Conservation (phyloP, 2,329 filamentous ascomycete species). For the Venturia pyrina region DNA sequence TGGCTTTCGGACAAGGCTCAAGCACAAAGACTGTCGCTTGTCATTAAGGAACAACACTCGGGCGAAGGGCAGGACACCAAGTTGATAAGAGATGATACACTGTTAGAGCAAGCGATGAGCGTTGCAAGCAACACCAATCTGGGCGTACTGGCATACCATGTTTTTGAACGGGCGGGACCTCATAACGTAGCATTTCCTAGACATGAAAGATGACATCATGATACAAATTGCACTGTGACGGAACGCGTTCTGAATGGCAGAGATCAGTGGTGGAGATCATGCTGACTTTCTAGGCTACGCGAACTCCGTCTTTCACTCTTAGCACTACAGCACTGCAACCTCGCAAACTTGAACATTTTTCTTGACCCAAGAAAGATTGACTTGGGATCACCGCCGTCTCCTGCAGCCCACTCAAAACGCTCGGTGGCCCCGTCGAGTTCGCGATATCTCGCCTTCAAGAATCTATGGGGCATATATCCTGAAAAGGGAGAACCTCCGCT, state of each 20-base stretch:
- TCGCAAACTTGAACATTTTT: too few relatives aligned
- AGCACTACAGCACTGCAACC: too few relatives aligned
- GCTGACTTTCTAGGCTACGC: too few relatives aligned
- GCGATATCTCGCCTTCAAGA: too few relatives aligned
- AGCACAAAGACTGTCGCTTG: slow-evolving; percentile 83
- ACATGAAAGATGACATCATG: background rate
- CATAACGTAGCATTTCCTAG: background rate
- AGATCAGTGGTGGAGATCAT: background rate
- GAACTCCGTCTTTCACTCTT: too few relatives aligned
- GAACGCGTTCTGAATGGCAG: background rate
- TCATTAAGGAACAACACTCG: slow-evolving; percentile 46
- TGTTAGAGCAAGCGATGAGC: background rate
- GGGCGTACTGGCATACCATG: background rate
- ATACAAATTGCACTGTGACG: background rate
- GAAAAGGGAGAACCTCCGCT: background rate
- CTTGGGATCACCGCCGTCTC: too few relatives aligned
- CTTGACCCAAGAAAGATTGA: too few relatives aligned
- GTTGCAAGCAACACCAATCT: background rate
- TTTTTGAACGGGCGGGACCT: background rate
- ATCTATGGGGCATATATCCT: too few relatives aligned
- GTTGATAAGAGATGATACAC: background rate
- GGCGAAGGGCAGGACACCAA: background rate
- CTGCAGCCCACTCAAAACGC: too few relatives aligned
- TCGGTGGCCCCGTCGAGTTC: too few relatives aligned
- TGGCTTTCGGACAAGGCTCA: slow-evolving; percentile 64